phyloP scores from a whole-genome alignment of 2,329 filamentous ascomycete genomes.

The Sphaerulina vaccinii region DNA sequence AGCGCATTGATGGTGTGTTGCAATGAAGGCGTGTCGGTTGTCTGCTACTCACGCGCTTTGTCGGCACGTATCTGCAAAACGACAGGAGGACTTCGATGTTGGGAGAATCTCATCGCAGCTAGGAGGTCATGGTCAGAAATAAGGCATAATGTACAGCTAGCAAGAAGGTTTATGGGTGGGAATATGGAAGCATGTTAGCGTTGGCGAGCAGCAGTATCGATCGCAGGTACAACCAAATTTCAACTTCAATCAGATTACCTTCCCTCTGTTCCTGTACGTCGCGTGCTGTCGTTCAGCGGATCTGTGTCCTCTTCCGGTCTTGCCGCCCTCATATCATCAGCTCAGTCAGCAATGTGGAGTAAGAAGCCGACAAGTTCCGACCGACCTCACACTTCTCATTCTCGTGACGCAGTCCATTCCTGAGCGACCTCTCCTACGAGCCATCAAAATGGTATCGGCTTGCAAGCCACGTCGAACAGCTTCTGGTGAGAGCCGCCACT shows the following conservation, averaged over 20 bases:
- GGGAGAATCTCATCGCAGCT: too few relatives aligned
- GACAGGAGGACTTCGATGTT: too few relatives aligned
- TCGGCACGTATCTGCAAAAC: too few relatives aligned
- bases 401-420: not conserved
- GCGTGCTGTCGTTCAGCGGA: not conserved
- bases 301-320: not conserved
- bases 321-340: not conserved
- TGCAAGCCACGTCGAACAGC: not conserved
- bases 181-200: too few relatives aligned
- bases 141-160: too few relatives aligned
- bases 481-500: not conserved
- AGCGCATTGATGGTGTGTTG: too few relatives aligned
- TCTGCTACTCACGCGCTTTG: too few relatives aligned
- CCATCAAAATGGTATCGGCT: not conserved
- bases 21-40: too few relatives aligned
- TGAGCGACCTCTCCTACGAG: not conserved
- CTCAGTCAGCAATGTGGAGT: not conserved
- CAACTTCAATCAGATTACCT: not conserved
- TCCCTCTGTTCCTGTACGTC: not conserved
- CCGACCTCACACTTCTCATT: not conserved
- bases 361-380: not conserved
- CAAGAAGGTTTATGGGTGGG: too few relatives aligned
- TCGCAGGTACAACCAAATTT: too few relatives aligned
- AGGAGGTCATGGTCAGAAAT: too few relatives aligned
- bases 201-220: too few relatives aligned